Percentiles rank a stretch among this genome's conserved stretches.
Conservation (phyloP, 495 filamentous ascomycete genomes). For the Parmelia sp. region DNA sequence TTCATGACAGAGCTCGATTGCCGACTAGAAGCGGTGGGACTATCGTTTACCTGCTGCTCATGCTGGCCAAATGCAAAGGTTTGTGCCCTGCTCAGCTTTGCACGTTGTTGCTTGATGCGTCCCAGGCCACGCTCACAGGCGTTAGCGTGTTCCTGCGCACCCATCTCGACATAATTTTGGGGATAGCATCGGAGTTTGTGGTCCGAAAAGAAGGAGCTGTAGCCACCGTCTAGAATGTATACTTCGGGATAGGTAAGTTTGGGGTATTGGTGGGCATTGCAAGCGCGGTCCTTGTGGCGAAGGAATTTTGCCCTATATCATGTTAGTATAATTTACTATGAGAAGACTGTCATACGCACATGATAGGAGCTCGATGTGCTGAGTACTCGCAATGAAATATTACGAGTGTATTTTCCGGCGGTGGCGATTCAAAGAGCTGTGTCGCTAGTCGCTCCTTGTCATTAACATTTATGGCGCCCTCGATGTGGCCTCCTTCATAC, state of each 20-base stretch:
- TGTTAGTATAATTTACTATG: slow-evolving; percentile 18
- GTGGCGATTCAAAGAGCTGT: slow-evolving; percentile 60
- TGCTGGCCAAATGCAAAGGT: slow-evolving; percentile 88
- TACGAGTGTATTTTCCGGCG: slow-evolving; percentile 63
- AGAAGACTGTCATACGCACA: slow-evolving; percentile 40
- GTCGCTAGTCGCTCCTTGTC: slow-evolving; percentile 80
- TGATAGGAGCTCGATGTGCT: slow-evolving; percentile 91
- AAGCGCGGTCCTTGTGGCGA: slow-evolving; percentile 74
- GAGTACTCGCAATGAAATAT: slow-evolving; percentile 99
- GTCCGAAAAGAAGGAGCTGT: slow-evolving; percentile 80
- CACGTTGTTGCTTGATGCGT: slow-evolving; percentile 68
- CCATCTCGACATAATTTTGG: slow-evolving; percentile 95
- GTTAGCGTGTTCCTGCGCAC: slow-evolving; percentile 74
- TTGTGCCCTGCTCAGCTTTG: slow-evolving; percentile 78
- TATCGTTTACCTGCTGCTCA: slow-evolving; percentile 61
- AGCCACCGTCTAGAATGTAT: slow-evolving; percentile 95
- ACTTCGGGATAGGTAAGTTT: slow-evolving; percentile 87
- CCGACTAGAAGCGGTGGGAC: slow-evolving; percentile 63
- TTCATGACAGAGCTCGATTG: slow-evolving; percentile 33
- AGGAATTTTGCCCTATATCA: slow-evolving; percentile 63
- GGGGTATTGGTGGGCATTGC: slow-evolving; percentile 79
- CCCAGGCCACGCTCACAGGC: slow-evolving; percentile 93
- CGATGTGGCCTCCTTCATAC: slow-evolving; percentile 92
- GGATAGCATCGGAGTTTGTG: slow-evolving; percentile 77
- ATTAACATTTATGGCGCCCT: slow-evolving; percentile 88